phyloP scores from a whole-genome alignment of 1,284 basidiomycete genomes.

The Rhodotorula sp. region DNA sequence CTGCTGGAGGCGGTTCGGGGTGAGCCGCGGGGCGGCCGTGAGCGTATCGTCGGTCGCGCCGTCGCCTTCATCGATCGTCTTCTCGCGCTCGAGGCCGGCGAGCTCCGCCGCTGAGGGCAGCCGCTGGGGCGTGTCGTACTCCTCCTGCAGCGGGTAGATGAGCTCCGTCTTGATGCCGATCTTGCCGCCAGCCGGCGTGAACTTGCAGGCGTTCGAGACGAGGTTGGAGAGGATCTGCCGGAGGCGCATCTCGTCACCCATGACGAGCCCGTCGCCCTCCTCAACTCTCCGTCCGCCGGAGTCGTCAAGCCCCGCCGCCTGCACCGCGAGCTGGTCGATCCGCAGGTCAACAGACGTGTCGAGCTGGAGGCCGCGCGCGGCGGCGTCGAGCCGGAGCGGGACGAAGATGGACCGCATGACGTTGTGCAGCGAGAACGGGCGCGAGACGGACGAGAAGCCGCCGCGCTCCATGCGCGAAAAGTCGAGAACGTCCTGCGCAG shows the following conservation, averaged over 20 bases:
- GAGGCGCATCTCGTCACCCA: conserved; percentile 76
- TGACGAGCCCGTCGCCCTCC: conserved; percentile 65
- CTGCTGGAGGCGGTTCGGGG: conserved; percentile 24
- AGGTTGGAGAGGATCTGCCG: conserved; percentile 62
- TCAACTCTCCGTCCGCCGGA: conserved; percentile 48
- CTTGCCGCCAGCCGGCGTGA: conserved; percentile 72
- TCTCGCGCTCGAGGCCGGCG: not conserved
- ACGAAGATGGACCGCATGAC: conserved; percentile 77
- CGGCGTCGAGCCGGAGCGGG: conserved; percentile 71
- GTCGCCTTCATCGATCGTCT: not conserved
- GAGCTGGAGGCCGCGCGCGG: conserved; percentile 69
- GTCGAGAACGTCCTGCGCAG: conserved; percentile 49
- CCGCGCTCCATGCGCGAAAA: conserved; percentile 57
- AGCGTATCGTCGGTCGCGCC: conserved; percentile 14
- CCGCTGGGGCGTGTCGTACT: not conserved
- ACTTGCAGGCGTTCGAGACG: conserved; percentile 59
- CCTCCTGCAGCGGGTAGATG: conserved; percentile 54
- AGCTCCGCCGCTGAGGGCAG: conserved; percentile 6
- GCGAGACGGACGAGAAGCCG: conserved; percentile 69
- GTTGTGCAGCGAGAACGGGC: conserved; percentile 78
- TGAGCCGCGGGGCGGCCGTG: conserved; percentile 37
- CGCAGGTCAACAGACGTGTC: conserved; percentile 68
- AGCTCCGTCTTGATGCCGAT: conserved; percentile 65
- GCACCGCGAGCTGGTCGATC: conserved; percentile 65
- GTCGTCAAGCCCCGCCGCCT: conserved; percentile 45